Conservation (phyloP, 1,284 basidiomycete genomes). For the Retiboletus flavoniger region DNA sequence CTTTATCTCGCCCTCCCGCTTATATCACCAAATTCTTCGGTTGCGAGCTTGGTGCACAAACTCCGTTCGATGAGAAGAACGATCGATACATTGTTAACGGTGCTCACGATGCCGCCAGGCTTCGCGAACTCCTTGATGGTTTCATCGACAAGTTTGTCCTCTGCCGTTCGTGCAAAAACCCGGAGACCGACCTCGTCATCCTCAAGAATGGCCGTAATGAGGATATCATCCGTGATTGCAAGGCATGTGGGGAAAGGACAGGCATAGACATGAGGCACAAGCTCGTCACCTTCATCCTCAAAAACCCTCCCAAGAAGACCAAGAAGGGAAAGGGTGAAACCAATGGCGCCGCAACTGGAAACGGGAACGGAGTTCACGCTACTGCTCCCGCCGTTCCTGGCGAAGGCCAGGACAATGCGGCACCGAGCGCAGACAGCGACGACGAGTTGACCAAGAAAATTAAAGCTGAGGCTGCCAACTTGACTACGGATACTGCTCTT, state of each 20-base stretch:
- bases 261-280: constrained; percentile 97
- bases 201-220: constrained; percentile 73
- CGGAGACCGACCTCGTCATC: constrained; percentile 95
- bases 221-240: constrained; percentile 94
- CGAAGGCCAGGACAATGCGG: constrained; percentile 37
- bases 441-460: constrained; percentile 83
- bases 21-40: constrained; percentile 99
- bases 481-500: constrained; percentile 60
- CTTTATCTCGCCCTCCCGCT: constrained; percentile 91
- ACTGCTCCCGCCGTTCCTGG: constrained; percentile 26
- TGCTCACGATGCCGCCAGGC: constrained; percentile 87
- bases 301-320: constrained; percentile 92
- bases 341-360: constrained; percentile 51
- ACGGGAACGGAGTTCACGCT: constrained; percentile 45
- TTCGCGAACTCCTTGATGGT: constrained; percentile 92
- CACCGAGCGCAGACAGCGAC: constrained; percentile 61
- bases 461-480: constrained; percentile 81
- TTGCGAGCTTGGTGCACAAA: constrained; percentile 97
- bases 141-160: constrained; percentile 99
- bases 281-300: constrained; percentile 94
- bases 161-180: constrained; percentile 98
- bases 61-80: constrained; percentile 93
- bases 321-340: constrained; percentile 60
- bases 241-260: constrained; percentile 94
- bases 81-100: constrained; percentile 99